Evolutionary conservation across 495 filamentous ascomycete species (phyloP), one percentile per base, ranked within the genome.

Genomic region (Neurospora hispaniola): DNA sequence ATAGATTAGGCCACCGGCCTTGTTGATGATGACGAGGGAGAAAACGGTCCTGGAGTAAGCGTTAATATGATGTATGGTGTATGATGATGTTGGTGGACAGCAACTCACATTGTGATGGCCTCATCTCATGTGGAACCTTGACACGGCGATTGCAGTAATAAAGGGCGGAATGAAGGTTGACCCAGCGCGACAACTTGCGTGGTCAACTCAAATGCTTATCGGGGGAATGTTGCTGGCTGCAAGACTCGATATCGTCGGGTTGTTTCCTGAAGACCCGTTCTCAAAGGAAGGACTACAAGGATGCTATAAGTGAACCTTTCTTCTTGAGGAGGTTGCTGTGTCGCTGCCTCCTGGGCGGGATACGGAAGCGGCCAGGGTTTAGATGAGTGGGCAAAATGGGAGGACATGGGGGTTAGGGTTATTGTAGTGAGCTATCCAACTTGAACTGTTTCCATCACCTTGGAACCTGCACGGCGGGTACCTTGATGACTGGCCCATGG

Each of bases 11-110:
- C 96, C 96, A 54, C 96, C 96, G 69, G 96, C 94, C 86, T 98
- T 98, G 85, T 97, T 98, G 84, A 99, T 97, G 76, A 99, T 92
- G 75, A 98, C 92, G 72, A 99, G 89, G 70, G 93, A 90, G 83
- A 95, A 94, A 78, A 99, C 91, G 71, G 93, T 91, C 96, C 94
- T 97, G 20, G 0, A 20, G 11, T 1, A 14, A 3, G 11, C 14
- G 11, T 59, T 14, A 59, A 10, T 31, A 14, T 31, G 2, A 20
- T 59, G 43, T 18, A 6, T 18, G 10, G 14, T 69, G 16, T 35
- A 31, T 38, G 9, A 62, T 5, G 39, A 48, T 8, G 18, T 38
- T 44, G 7, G 5, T 42, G 31, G 44, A 42, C 23, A 71, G 0
- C 2, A 6, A 76, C 76, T 46, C 38, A 78, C 76, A 78, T 78